Conservation (phyloP, 1,284 basidiomycete species). For the Pseudozyma pruni region DNA sequence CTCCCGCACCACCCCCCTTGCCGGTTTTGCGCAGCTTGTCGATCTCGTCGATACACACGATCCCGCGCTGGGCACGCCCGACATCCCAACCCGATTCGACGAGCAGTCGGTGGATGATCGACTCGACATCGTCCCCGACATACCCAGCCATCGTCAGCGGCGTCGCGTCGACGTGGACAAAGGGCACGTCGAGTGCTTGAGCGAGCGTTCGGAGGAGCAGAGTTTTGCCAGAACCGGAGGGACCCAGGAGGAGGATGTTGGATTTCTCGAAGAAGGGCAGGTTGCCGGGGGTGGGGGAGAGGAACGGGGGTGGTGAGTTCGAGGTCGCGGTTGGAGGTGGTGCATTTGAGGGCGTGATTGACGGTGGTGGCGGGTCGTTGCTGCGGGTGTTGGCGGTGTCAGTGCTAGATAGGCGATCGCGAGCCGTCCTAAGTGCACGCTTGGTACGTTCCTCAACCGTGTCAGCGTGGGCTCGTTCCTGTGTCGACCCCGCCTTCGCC, state of each 20-base stretch:
- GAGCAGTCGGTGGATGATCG: slow-evolving; percentile 46
- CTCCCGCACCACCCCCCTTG: slow-evolving; percentile 70
- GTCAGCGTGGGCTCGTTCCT: slow-evolving; percentile 19
- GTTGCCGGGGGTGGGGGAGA: slow-evolving; percentile 12
- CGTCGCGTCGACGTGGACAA: slow-evolving; percentile 55
- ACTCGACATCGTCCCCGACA: slow-evolving; percentile 59
- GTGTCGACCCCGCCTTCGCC: slow-evolving; percentile 25
- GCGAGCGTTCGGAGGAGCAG: slow-evolving; percentile 51
- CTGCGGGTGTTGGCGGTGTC: too few relatives aligned
- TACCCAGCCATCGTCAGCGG: slow-evolving; percentile 58
- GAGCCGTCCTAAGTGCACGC: too few relatives aligned
- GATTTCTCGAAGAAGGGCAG: slow-evolving; percentile 76
- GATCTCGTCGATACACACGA: slow-evolving; percentile 94
- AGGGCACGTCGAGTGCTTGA: slow-evolving; percentile 51
- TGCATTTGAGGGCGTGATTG: background rate
- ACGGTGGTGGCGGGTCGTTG: too few relatives aligned
- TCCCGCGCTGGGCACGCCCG: slow-evolving; percentile 67
- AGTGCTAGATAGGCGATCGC: too few relatives aligned
- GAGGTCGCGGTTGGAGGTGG: background rate
- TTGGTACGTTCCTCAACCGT: slow-evolving; percentile 33
- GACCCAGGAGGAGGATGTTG: slow-evolving; percentile 84
- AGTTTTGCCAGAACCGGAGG: slow-evolving; percentile 70
- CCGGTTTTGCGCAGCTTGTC: slow-evolving; percentile 80
- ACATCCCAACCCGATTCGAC: slow-evolving; percentile 47
- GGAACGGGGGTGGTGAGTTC: background rate